Percentiles rank a stretch among this genome's conserved stretches.
Conservation (phyloP, 768 basidiomycete species). For the Auriscalpium vulgare region DNA sequence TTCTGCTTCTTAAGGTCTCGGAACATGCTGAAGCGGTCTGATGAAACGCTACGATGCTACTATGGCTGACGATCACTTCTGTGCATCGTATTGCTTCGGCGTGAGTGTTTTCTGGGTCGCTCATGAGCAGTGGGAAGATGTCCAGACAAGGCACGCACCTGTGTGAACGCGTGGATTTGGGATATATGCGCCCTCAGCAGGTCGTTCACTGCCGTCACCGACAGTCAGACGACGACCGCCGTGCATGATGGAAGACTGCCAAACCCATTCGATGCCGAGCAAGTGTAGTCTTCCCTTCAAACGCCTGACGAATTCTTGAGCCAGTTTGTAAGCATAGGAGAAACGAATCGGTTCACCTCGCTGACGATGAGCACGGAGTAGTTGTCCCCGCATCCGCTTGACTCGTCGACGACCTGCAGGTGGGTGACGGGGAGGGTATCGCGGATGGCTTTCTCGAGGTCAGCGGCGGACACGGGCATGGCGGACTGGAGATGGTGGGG, state of each 20-base stretch:
- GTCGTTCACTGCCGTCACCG: constrained; percentile 54
- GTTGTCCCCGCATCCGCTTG: constrained; percentile 75
- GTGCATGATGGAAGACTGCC: not conserved
- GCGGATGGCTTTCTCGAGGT: constrained; percentile 58
- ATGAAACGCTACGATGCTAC: too few species aligned
- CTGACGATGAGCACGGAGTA: constrained; percentile 73
- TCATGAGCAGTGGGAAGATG: not conserved
- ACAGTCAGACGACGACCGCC: not conserved
- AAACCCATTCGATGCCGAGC: constrained; percentile 65
- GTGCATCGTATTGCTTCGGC: constrained; percentile 53
- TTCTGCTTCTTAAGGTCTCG: not conserved
- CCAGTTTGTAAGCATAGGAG: not conserved
- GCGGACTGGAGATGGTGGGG: not conserved
- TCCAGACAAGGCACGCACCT: constrained; percentile 38
- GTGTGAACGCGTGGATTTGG: constrained; percentile 83
- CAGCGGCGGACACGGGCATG: constrained; percentile 54
- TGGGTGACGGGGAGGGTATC: constrained; percentile 55
- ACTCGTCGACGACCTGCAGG: constrained; percentile 69
- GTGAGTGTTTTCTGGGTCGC: constrained; percentile 63
- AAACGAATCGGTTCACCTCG: constrained; percentile 37
- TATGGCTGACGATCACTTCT: constrained; percentile 21
- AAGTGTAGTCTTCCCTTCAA: constrained; percentile 78
- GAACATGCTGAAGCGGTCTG: constrained; percentile 15
- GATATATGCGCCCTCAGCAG: constrained; percentile 66
- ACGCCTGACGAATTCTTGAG: constrained; percentile 36